Percentiles rank a stretch among this genome's conserved stretches.
Conservation (phyloP, 371 early-diverging fungal genomes). For the Mucor indicus region DNA sequence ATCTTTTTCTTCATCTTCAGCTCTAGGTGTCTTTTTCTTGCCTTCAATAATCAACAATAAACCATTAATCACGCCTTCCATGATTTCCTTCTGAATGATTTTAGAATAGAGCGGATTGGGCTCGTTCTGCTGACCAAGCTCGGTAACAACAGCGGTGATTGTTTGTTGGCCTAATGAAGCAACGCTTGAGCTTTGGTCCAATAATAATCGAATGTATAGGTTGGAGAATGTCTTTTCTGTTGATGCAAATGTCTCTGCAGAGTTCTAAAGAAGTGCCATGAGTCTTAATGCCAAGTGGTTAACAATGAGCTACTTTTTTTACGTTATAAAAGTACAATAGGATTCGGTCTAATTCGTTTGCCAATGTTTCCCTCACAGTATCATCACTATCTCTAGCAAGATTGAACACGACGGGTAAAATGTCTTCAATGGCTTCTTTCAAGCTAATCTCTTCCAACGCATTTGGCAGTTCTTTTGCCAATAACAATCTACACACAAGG, state of each 20-base stretch:
- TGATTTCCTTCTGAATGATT: constrained; percentile 51
- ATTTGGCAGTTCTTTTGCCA: constrained; percentile 22
- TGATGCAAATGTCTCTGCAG: constrained; percentile 12
- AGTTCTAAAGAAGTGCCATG: too few species aligned
- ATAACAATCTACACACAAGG: constrained; percentile 20
- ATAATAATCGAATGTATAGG: constrained; percentile 34
- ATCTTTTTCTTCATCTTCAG: constrained; percentile 8
- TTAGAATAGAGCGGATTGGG: constrained; percentile 23
- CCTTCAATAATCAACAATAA: constrained; percentile 38
- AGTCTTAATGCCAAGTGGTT: too few species aligned
- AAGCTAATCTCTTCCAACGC: constrained; percentile 40
- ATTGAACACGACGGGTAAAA: constrained; percentile 45
- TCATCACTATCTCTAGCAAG: constrained; percentile 51
- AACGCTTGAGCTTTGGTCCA: constrained; percentile 46
- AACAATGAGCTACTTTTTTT: too few species aligned
- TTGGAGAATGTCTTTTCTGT: constrained; percentile 32
- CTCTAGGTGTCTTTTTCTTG: constrained; percentile 12
- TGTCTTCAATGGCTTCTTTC: constrained; percentile 43
- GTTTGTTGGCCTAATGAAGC: constrained; percentile 45
- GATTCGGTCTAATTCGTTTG: constrained; percentile 47
- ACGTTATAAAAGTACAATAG: constrained; percentile 53
- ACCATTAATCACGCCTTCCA: constrained; percentile 51
- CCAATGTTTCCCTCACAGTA: constrained; percentile 52
- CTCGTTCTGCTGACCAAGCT: constrained; percentile 34
- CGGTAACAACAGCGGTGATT: constrained; percentile 44